Evolutionary conservation across 139 green algal genomes (phyloP).

Genomic region (Chlorella sp.): DNA sequence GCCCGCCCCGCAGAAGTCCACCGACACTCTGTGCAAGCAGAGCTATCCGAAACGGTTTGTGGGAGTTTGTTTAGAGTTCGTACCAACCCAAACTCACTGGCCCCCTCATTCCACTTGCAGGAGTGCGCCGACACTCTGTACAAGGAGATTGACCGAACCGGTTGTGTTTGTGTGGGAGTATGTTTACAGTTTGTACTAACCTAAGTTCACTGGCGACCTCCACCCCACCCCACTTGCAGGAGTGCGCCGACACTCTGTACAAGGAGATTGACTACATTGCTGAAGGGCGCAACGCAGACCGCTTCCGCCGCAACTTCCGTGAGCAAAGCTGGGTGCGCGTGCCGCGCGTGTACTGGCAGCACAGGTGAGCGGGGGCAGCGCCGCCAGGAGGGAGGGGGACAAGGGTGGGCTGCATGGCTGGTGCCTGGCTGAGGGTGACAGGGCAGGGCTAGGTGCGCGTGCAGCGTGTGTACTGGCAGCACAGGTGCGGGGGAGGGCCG

Average conservation of each 20-base stretch:
- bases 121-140: constrained; percentile 60
- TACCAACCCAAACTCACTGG: too few relatives aligned
- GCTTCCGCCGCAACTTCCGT: constrained; percentile 81
- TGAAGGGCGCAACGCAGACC: constrained; percentile 62
- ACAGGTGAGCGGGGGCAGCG: neutral
- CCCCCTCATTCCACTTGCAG: neutral
- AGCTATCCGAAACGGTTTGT: constrained; percentile 69
- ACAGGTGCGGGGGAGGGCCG: too few relatives aligned
- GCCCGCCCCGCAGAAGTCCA: too few relatives aligned
- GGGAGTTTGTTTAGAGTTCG: too few relatives aligned
- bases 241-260: constrained; percentile 57
- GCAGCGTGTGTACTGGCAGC: too few relatives aligned
- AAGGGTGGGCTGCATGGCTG: too few relatives aligned
- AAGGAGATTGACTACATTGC: constrained; percentile 74
- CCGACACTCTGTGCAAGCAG: constrained; percentile 58
- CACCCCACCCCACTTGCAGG: constrained; percentile 1
- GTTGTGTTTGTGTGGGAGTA: constrained; percentile 21
- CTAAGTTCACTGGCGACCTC: too few relatives aligned
- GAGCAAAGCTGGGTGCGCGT: constrained; percentile 66
- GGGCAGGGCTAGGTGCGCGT: too few relatives aligned
- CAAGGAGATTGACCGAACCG: constrained; percentile 72
- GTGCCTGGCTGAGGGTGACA: too few relatives aligned
- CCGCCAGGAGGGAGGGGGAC: too few relatives aligned
- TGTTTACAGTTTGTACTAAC: too few relatives aligned
- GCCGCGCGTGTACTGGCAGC: constrained; percentile 87